Conservation (phyloP, 2,329 filamentous ascomycete genomes). For the Ophiostoma tasmaniense region DNA sequence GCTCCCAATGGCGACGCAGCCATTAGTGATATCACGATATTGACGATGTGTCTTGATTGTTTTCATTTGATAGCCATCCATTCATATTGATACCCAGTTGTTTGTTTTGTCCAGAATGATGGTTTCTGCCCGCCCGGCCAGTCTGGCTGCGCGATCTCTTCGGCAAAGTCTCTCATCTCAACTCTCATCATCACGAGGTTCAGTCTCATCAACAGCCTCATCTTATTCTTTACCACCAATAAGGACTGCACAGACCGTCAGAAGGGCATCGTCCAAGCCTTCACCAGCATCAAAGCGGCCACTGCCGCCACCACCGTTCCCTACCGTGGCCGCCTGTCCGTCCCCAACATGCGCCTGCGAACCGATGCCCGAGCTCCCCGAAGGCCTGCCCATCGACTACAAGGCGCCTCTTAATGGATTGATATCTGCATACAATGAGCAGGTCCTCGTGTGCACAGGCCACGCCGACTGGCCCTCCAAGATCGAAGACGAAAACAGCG, state of each 20-base stretch:
- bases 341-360: constrained; percentile 68
- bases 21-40: background rate
- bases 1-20: background rate
- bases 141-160: background rate
- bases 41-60: background rate
- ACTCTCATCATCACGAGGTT: background rate
- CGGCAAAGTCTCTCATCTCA: background rate
- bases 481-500: constrained; percentile 72
- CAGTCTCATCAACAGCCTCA: background rate
- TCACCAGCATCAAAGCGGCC: background rate
- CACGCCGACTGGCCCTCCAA: constrained; percentile 70
- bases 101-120: background rate
- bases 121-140: background rate
- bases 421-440: constrained; percentile 70
- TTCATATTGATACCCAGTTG: background rate
- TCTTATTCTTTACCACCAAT: background rate
- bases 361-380: constrained; percentile 54
- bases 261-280: background rate
- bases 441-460: constrained; percentile 77
- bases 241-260: background rate
- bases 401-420: constrained; percentile 62
- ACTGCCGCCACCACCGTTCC: constrained; percentile 28
- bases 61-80: background rate
- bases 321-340: constrained; percentile 54
- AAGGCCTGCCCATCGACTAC: constrained; percentile 65